Base-by-base conservation (phyloP, 352 stramenopile genomes). In the Phytophthora cryptogea region DNA sequence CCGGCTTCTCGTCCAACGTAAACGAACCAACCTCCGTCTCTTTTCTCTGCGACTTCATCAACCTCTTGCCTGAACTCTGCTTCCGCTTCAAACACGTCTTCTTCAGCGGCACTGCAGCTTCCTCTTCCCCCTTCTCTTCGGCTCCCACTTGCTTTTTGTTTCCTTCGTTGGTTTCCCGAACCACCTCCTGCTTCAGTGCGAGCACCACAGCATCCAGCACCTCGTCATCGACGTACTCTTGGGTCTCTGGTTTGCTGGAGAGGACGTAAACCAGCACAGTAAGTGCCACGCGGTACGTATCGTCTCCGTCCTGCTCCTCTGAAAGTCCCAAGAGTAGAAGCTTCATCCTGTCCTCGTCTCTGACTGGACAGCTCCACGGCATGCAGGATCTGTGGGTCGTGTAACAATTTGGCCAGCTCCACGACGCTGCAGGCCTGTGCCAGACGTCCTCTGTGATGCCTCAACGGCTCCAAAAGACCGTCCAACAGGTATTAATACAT, bases 401-500 rank as follows among this genome's bases (percentile, higher is more conserved):
- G 62, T 11, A 90, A 46, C 30, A 89, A 13, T 8, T 46, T 35
- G 5, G 54, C 56, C 17, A 92, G 61, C 45, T 77, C 72, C 11
- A 89, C 44, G 1, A 85, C 54, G 27, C 63, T 79, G 32, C 63
- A 54, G 4, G 63, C 60, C 20, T 68, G 62, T 2, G 59, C 54
- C 30, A 59, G 14, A 13, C 27, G 49, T 42, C 27, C 42, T 58
- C 27, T 30, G 20, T 10, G 17, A 7, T 47, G 59, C 39, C 30
- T 42, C 9, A 31, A 20, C 13, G 32, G 50, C 27, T 50, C 39
- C n/a, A 83, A 31, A 4, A 91, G 55, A 6, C 76, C 83, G 41
- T 86, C 75, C 36, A 92, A 49, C n/a, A 80, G 68, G 66, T 90
- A n/a, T n/a, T n/a, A n/a, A n/a, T n/a, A 89, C 41, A 64, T 56